These are phyloP conservation scores for Coelastrella sp. DNA, from an alignment of 139 green algal species.

Conservation along the genomic window DNA sequence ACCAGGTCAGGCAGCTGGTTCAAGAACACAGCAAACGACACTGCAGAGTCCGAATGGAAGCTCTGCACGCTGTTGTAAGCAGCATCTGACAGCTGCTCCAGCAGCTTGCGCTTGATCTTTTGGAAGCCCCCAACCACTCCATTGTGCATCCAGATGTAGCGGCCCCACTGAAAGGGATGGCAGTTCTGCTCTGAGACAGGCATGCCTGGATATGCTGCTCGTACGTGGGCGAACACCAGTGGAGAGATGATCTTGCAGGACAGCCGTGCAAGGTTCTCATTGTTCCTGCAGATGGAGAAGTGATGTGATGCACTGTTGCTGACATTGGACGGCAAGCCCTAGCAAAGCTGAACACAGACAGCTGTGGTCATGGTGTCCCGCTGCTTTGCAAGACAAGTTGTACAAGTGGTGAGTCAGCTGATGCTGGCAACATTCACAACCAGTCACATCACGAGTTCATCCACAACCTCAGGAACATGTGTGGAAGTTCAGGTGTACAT, in stretches of 20 bases:
- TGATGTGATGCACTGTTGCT: too few relatives aligned
- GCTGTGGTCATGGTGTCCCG: too few relatives aligned
- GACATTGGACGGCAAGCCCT: too few relatives aligned
- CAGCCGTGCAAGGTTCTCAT: slow-evolving; percentile 94
- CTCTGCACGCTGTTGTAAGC: slow-evolving; percentile 91
- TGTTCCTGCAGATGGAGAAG: slow-evolving; percentile 95
- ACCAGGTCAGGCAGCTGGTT: slow-evolving; percentile 84
- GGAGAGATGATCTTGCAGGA: slow-evolving; percentile 91
- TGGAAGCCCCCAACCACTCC: slow-evolving; percentile 83
- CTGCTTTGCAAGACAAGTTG: too few relatives aligned
- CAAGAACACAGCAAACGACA: slow-evolving; percentile 95
- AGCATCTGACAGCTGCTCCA: slow-evolving; percentile 85
- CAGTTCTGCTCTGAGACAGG: slow-evolving; percentile 95
- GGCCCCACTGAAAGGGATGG: slow-evolving; percentile 90
- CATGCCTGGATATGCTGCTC: slow-evolving; percentile 95
- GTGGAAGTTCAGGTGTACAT: too few relatives aligned
- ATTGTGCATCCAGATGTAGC: slow-evolving; percentile 99
- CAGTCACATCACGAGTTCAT: too few relatives aligned
- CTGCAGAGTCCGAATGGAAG: slow-evolving; percentile 95
- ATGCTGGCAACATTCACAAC: too few relatives aligned
- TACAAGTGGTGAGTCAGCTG: too few relatives aligned
- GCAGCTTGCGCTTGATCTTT: slow-evolving; percentile 81
- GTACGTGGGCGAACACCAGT: slow-evolving; percentile 96
- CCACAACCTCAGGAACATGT: too few relatives aligned
- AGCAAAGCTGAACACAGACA: too few relatives aligned